phyloP scores from a whole-genome alignment of 192 early-diverging fungal genomes.

The Obelidium mucronatum region DNA sequence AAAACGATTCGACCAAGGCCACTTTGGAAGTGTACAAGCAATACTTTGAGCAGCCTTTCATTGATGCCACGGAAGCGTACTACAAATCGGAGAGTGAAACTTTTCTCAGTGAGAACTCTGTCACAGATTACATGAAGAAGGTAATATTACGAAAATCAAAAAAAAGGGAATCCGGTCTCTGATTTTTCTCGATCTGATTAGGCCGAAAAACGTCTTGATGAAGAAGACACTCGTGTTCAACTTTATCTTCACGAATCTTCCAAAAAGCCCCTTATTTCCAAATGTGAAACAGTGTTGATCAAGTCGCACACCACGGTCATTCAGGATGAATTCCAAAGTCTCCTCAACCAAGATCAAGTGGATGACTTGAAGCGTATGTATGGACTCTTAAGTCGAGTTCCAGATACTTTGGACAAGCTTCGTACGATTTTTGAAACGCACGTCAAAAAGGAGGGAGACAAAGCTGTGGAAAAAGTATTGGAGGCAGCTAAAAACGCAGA shows the following conservation, averaged over 20 bases:
- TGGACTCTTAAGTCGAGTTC: conserved; percentile 73
- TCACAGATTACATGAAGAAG: conserved; percentile 96
- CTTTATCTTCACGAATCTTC: conserved; percentile 88
- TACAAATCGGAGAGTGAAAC: conserved; percentile 90
- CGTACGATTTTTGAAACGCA: conserved; percentile 77
- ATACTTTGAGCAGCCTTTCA: conserved; percentile 88
- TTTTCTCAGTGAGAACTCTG: conserved; percentile 88
- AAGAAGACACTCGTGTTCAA: conserved; percentile 89
- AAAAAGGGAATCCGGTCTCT: background rate
- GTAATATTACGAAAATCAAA: conserved; percentile 41
- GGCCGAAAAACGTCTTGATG: conserved; percentile 75
- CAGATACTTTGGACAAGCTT: conserved; percentile 84
- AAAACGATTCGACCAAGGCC: conserved; percentile 76
- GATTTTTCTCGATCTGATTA: conserved; percentile 26
- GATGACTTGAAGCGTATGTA: conserved; percentile 93
- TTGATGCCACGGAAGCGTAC: conserved; percentile 81
- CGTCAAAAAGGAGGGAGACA: conserved; percentile 80
- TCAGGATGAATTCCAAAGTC: conserved; percentile 87
- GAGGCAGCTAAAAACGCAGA: conserved; percentile 53
- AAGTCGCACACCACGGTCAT: conserved; percentile 82
- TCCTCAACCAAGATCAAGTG: conserved; percentile 87
- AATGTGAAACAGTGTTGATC: conserved; percentile 88
- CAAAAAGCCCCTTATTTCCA: conserved; percentile 77
- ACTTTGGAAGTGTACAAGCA: conserved; percentile 87
- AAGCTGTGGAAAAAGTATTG: conserved; percentile 79